Base-by-base conservation (phyloP, 2,329 filamentous ascomycete genomes). In the Zymoseptoria pseudotritici region DNA sequence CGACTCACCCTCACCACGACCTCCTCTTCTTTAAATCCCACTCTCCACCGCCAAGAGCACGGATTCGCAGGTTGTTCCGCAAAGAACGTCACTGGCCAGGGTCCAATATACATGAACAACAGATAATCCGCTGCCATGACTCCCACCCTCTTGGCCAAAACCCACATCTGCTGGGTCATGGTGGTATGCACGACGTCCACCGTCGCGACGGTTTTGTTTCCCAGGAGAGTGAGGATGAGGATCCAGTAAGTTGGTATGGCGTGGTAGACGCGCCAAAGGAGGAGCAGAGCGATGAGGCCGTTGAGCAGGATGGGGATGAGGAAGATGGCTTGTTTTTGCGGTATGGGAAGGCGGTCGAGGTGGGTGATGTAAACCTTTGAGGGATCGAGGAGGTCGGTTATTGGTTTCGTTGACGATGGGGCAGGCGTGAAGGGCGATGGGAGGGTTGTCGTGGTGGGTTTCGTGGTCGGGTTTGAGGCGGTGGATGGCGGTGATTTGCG, bases 311-410 rank as follows among this genome's bases (percentile, higher is more conserved):
- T 80, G 17, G 92, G 91, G 0, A 96, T 86, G 54, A 85, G 69
- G 75, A 96, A 97, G 69, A 95, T 88, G 70, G 90, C 88, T 72
- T 84, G 84, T 77, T 97, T 97, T 76, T 92, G 85, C 26, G 81
- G 79, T 20, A 76, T 75, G 0, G 86, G 85, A 63, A 88, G 86
- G 61, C 76, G 77, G 79, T 97, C 92, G 74, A 96, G 79, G 78
- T 96, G 91, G 29, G 88, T 82, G 69, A 97, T 83, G 81, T 97
- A 96, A 72, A 96, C 82, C 73, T 90, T 85, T 58, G 82, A 77
- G 58, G 82, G 79, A 60, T 85, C 82, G 61, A 96, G 85, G 51
- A 79, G 82, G 42, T 82, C 77, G 70, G 89, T 80, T 72, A 96
- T 87, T 10, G 86, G 82, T 55, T 80, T 69, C 57, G 96, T 82